A percentile compares a stretch with the other conserved stretches of the same genome.
phyloP scores from a whole-genome alignment of 2,329 filamentous ascomycete species.

The Exophiala xenobiotica region DNA sequence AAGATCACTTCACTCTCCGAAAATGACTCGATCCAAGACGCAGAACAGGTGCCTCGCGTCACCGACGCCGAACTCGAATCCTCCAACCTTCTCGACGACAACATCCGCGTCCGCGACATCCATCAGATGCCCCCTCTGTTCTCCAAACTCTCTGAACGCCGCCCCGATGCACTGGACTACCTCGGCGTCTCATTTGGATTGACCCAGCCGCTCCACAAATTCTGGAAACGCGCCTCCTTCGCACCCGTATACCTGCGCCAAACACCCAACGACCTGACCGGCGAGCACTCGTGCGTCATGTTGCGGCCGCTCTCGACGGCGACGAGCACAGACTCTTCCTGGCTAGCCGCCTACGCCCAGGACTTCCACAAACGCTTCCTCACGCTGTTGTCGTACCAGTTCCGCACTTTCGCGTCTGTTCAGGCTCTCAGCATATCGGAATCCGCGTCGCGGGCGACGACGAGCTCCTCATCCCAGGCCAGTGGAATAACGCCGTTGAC shows the following conservation, averaged over 20 bases:
- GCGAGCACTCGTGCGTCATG: conserved; percentile 98
- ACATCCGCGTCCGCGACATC: conserved; percentile 86
- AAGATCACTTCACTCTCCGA: conserved; percentile 86
- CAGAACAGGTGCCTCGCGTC: conserved; percentile 69
- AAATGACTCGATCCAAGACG: conserved; percentile 46
- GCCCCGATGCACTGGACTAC: conserved; percentile 80
- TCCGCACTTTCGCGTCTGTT: conserved; percentile 74
- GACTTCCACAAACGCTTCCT: conserved; percentile 97
- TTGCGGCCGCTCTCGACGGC: conserved; percentile 68
- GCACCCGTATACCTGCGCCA: conserved; percentile 90
- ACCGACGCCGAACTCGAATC: conserved; percentile 79
- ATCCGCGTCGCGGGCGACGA: conserved; percentile 60
- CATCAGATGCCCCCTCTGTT: conserved; percentile 91
- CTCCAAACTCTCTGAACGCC: conserved; percentile 78
- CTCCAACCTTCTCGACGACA: conserved; percentile 75
- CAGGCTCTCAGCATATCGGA: conserved; percentile 86
- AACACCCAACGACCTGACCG: conserved; percentile 92
- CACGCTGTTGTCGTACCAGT: conserved; percentile 85
- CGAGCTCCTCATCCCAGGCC: conserved; percentile 61
- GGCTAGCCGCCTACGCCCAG: conserved; percentile 85
- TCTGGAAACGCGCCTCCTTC: conserved; percentile 90
- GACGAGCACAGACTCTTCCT: conserved; percentile 64
- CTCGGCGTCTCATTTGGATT: conserved; percentile 93
- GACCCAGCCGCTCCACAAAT: conserved; percentile 83
- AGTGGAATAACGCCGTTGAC: conserved; percentile 60